phyloP scores from a whole-genome alignment of 75 land plant species.

The Isoetes taiwanensis region DNA sequence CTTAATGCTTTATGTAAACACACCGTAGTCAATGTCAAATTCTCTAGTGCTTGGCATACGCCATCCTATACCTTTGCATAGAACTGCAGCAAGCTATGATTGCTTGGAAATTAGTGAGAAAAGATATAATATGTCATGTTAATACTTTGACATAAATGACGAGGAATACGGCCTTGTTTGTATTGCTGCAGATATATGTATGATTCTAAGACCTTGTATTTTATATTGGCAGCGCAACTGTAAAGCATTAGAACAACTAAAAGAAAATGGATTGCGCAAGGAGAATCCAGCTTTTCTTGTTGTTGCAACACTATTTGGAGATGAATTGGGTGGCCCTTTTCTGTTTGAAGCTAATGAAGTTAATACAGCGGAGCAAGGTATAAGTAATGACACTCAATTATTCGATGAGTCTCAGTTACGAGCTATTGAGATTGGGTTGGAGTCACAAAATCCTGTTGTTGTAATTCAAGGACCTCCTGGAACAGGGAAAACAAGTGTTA shows the following conservation, averaged over 20 bases:
- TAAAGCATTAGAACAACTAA: constrained; percentile 80
- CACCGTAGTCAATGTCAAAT: no score
- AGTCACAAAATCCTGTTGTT: constrained; percentile 50
- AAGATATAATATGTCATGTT: no score
- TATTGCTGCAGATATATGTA: no score
- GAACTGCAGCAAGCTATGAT: no score
- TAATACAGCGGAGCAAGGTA: background rate
- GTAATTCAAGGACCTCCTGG: constrained; percentile 90
- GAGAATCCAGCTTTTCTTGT: constrained; percentile 61
- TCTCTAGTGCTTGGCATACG: no score
- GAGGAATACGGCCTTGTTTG: no score
- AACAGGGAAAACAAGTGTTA: constrained; percentile 74
- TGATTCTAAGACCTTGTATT: no score
- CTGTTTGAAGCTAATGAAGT: background rate
- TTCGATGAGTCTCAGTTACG: constrained; percentile 57
- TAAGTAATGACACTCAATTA: constrained; percentile 16
- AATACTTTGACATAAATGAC: no score
- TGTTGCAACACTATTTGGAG: constrained; percentile 71
- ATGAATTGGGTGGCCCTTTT: constrained; percentile 36
- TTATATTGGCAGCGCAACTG: constrained; percentile 85
- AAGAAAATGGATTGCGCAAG: constrained; percentile 64
- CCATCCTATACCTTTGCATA: no score
- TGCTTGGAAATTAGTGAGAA: no score
- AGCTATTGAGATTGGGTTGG: constrained; percentile 55
- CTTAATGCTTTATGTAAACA: no score